phyloP scores from a whole-genome alignment of 352 stramenopile species.

The Globisporangium nodosum region DNA sequence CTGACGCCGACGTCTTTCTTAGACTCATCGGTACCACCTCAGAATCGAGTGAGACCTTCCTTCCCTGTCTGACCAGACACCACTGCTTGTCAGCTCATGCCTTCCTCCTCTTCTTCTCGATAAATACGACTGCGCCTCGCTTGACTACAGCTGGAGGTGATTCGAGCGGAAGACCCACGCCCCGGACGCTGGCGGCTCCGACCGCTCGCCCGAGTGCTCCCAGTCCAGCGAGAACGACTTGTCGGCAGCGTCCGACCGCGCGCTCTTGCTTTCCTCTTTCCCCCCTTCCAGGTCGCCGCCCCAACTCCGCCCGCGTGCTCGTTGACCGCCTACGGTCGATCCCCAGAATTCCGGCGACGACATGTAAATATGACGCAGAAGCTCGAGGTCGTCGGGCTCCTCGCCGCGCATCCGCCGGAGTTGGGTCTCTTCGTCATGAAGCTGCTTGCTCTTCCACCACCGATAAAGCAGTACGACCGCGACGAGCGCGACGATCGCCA shows the following conservation, averaged over 20 bases:
- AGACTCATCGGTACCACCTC: background rate
- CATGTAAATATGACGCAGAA: conserved; percentile 37
- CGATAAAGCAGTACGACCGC: conserved; percentile 8
- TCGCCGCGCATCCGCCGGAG: conserved; percentile 36
- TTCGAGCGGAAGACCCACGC: conserved; percentile 7
- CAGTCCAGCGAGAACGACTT: background rate
- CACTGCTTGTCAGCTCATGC: background rate
- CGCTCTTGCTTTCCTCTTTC: conserved; percentile 2
- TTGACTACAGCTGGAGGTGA: conserved; percentile 5
- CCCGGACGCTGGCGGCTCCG: background rate
- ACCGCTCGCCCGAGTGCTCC: background rate
- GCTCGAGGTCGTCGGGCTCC: conserved; percentile 31
- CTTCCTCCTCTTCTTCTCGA: background rate
- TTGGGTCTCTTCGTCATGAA: conserved; percentile 25
- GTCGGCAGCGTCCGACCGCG: background rate
- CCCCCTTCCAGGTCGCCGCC: background rate
- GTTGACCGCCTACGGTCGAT: background rate
- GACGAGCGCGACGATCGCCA: conserved; percentile 11
- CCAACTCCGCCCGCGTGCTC: background rate
- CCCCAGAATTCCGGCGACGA: conserved; percentile 18
- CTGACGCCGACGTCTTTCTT: background rate
- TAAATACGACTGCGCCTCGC: background rate
- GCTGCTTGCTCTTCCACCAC: conserved; percentile 12
- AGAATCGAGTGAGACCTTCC: background rate
- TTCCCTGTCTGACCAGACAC: background rate